phyloP scores from a whole-genome alignment of 192 early-diverging fungal genomes.

The Rhizophagus sp. region DNA sequence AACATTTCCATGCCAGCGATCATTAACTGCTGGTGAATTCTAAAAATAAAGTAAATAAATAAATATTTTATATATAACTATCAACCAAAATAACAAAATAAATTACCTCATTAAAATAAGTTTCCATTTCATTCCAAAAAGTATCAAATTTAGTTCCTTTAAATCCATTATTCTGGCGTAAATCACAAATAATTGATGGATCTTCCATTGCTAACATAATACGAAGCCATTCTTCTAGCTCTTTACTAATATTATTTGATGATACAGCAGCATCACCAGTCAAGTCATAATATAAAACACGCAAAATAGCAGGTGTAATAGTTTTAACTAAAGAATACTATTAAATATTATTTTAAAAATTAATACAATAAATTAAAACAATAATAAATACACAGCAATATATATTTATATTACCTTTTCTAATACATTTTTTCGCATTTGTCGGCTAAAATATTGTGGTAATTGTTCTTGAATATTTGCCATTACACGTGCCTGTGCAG shows the following conservation, averaged over 20 bases:
- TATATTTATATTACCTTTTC: too few relatives aligned
- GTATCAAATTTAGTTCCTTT: too few relatives aligned
- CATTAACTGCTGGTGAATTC: neutral
- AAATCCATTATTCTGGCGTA: too few relatives aligned
- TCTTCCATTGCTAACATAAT: constrained; percentile 3
- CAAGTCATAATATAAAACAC: too few relatives aligned
- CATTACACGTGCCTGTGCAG: neutral
- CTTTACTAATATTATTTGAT: too few relatives aligned
- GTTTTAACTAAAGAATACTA: constrained; percentile 3
- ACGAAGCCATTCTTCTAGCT: neutral
- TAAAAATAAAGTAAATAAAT: neutral
- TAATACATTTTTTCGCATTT: constrained; percentile 1
- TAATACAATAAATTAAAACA: too few relatives aligned
- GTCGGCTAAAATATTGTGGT: too few relatives aligned
- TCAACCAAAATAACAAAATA: neutral
- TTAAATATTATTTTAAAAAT: neutral
- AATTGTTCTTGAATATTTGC: neutral
- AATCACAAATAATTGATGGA: constrained; percentile 1
- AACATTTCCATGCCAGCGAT: neutral
- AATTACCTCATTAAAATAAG: constrained; percentile 1
- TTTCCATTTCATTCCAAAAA: too few relatives aligned
- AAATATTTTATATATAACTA: neutral
- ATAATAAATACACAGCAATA: too few relatives aligned
- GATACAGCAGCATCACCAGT: too few relatives aligned
- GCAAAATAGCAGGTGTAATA: too few relatives aligned